These are phyloP conservation scores for Leccinum uliginosum DNA, from an alignment of 768 basidiomycete genomes.

Conservation along the genomic window DNA sequence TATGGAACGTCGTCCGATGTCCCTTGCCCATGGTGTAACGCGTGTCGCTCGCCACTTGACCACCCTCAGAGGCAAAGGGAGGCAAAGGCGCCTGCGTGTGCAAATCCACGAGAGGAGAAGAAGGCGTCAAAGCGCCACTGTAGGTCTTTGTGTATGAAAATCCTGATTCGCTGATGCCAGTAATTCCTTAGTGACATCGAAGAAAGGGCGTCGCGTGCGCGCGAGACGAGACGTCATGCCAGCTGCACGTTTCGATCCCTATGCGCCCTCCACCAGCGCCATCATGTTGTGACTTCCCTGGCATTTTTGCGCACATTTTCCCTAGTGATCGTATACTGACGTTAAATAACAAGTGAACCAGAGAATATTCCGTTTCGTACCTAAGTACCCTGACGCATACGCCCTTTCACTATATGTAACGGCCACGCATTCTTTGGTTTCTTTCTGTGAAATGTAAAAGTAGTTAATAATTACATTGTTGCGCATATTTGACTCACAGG, in stretches of 20 bases:
- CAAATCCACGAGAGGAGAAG: not conserved
- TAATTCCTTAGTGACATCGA: slow-evolving; percentile 4
- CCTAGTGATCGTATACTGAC: not conserved
- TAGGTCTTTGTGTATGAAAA: not conserved
- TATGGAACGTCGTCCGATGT: not conserved
- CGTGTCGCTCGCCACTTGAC: not conserved
- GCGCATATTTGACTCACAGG: not conserved
- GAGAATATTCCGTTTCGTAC: not conserved
- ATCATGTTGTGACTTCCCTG: slow-evolving; percentile 1
- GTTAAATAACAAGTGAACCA: not conserved
- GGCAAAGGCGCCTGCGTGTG: not conserved
- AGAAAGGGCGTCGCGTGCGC: not conserved
- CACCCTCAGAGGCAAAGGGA: not conserved
- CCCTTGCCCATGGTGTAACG: not conserved
- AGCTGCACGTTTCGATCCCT: slow-evolving; percentile 2
- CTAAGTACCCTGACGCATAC: not conserved
- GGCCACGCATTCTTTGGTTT: not conserved
- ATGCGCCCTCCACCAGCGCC: slow-evolving; percentile 11
- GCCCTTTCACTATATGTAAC: not conserved
- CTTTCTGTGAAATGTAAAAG: not conserved
- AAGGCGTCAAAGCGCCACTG: slow-evolving; percentile 3
- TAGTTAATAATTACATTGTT: not conserved
- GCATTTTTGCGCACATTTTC: not conserved
- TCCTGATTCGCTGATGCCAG: not conserved
- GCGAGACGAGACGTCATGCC: not conserved